Base-by-base conservation (phyloP, 2,329 filamentous ascomycete species). In the Fusarium armeniacum region DNA sequence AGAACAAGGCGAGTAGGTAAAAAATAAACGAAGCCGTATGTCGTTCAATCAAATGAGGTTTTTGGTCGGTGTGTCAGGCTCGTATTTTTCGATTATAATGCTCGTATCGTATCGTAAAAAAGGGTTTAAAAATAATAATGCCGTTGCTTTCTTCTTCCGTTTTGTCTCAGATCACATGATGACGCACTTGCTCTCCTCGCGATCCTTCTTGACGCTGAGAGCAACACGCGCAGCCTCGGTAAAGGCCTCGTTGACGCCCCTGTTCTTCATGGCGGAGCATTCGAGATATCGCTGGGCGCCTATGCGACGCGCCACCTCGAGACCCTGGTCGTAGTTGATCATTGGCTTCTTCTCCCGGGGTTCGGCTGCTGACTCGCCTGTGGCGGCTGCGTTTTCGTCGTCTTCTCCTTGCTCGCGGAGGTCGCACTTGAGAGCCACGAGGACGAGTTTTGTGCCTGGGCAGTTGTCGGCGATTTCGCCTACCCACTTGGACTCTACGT, bases 401-500 rank as follows among this genome's bases (percentile, higher is more conserved):
- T 93, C 92, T 47, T 93, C 88, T 68, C 83, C 83, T 57, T 89
- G 87, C 82, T 98, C 95, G 72, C 96, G 89, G 76, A 99, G 83
- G 82, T 99, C 96, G 83, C 96, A 99, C 84, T 99, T 99, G 73
- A 99, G 87, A 26, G 96, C 96, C 6, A 98, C 94, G 10, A 99
- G 87, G 20, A 99, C 96, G 46, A 99, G 89, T 81, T 97, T 97
- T 69, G 98, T 96, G 62, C 92, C 93, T 2, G 94, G 93, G 82
- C 96, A 98, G 83, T 99, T 98, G 82, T 99, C 96, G 68, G 94
- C 93, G 72, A 99, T 99, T 82, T 99, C 96, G 67, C 93, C 92
- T 7, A 98, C 93, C 96, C 96, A 99, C 83, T 99, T 99, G 74
- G 93, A 95, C 81, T 97, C 94, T 66, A 99, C 94, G 87, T 99